Conservation (phyloP, 2,329 filamentous ascomycete species). For the Paraphoma chrysanthemicola region DNA sequence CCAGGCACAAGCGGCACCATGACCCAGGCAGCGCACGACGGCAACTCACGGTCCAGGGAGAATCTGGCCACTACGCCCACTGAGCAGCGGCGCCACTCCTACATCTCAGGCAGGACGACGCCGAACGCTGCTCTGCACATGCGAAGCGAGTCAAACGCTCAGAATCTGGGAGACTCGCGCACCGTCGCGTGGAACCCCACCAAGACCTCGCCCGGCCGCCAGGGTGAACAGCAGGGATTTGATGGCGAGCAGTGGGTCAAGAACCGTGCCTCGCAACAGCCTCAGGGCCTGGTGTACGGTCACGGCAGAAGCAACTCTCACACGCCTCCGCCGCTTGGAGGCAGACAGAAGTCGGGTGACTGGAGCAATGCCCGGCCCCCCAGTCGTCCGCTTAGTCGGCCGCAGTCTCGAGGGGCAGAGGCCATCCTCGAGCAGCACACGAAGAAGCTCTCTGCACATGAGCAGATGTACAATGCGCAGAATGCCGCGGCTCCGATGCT, state of each 20-base stretch:
- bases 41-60: conserved; percentile 40
- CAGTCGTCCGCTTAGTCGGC: conserved; percentile 44
- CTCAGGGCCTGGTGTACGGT: conserved; percentile 49
- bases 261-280: conserved; percentile 68
- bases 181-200: conserved; percentile 83
- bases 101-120: conserved; percentile 41
- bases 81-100: conserved; percentile 39
- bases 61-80: conserved; percentile 35
- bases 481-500: conserved; percentile 80
- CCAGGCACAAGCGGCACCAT: conserved; percentile 64
- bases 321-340: conserved; percentile 52
- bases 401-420: conserved; percentile 66
- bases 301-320: conserved; percentile 67
- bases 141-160: conserved; percentile 48
- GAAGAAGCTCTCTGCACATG: conserved; percentile 76
- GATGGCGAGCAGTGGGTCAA: conserved; percentile 85
- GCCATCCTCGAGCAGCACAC: conserved; percentile 61
- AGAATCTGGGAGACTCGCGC: conserved; percentile 54
- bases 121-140: conserved; percentile 53
- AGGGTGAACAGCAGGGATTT: conserved; percentile 60
- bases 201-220: conserved; percentile 58
- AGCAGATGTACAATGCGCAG: conserved; percentile 87
- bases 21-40: conserved; percentile 46
- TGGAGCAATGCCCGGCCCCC: conserved; percentile 49
- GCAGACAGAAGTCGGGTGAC: conserved; percentile 53